Base-by-base conservation (phyloP, 2,329 filamentous ascomycete genomes). In the Aspergillus ochraceus region DNA sequence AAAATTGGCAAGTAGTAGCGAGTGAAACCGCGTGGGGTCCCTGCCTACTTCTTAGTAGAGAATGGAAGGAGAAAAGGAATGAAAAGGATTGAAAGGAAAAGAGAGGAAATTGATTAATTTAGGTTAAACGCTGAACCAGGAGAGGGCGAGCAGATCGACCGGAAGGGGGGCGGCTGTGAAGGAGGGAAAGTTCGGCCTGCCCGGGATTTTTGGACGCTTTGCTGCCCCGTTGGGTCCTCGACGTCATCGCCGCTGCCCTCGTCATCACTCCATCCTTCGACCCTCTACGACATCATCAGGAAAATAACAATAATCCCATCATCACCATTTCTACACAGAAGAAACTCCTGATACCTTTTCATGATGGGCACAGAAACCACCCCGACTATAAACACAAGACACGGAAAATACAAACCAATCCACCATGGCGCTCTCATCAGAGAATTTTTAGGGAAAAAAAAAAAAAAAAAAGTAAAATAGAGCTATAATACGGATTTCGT, bases 361-460 rank as follows among this genome's bases (percentile, higher is more conserved):
- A 17, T 46, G 12, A n/a, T 17, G 17, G 42, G 20, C 17, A 17
- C 12, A 46, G 12, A 46, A 20, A 11, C 42, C 42, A 46, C 6
- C 42, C 10, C 8, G 42, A 46, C 42, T 46, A 19, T 46, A 49
- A 42, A 49, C 59, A 63, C 26, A 45, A 57, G 46, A 17, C 30
- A 62, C 51, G 9, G 54, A 39, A 58, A n/a, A 53, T 22, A 19
- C 57, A 60, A 60, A 60, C 39, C 52, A 51, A 49, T 20, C 50
- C 47, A 58, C 49, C 36, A 54, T 14, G 39, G 19, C 52, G 30
- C 42, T 32, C 39, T 51, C 39, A 46, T 26, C 30, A 54, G 26
- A 24, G 24, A 24, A 5, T 24, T 24, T 22, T 24, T 24, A 50
- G 55, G n/a, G 49, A 55, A 52, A 20, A 29, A 45, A 55, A 54